These are phyloP conservation scores for Streptanthus diversifolius DNA, from an alignment of 345 rosid species.

Conservation along the genomic window DNA sequence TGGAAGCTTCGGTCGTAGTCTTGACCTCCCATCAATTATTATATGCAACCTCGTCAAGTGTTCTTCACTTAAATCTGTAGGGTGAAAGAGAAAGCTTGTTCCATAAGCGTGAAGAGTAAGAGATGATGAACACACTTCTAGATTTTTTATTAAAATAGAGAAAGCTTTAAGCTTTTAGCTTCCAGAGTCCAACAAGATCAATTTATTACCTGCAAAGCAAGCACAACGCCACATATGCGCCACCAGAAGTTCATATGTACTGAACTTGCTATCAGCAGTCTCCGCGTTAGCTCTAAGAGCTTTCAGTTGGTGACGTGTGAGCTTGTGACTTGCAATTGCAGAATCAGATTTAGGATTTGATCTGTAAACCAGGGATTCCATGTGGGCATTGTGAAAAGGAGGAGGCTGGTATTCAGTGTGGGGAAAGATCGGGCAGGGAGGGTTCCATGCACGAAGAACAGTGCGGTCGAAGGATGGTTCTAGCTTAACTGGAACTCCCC, in stretches of 20 bases:
- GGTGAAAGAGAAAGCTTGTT: not conserved
- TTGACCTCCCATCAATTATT: conserved; percentile 40
- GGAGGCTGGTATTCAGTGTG: conserved; percentile 42
- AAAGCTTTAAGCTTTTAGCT: not conserved
- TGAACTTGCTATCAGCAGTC: conserved; percentile 14
- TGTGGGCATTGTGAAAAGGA: conserved; percentile 27
- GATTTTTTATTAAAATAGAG: not conserved
- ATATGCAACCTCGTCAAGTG: conserved; percentile 36
- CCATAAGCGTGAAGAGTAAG: no score
- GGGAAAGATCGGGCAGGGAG: conserved; percentile 35
- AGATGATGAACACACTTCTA: no score
- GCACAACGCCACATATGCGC: conserved; percentile 43
- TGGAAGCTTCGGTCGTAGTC: conserved; percentile 44
- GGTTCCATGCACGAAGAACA: conserved; percentile 30
- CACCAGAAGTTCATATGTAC: conserved; percentile 33
- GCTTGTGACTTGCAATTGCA: conserved; percentile 16
- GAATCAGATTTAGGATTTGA: conserved; percentile 28
- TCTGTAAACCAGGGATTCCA: conserved; percentile 2
- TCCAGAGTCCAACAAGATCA: not conserved
- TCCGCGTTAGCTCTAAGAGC: conserved; percentile 28
- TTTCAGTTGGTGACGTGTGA: conserved; percentile 37
- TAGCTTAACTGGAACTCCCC: conserved; percentile 15
- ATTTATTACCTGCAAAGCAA: conserved; percentile 31
- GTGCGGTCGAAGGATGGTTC: conserved; percentile 37
- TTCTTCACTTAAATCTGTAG: conserved; percentile 21